Evolutionary conservation across 805 yeast species (phyloP), one percentile per base, ranked within the genome.

Genomic region (Starmerella scarabaei): DNA sequence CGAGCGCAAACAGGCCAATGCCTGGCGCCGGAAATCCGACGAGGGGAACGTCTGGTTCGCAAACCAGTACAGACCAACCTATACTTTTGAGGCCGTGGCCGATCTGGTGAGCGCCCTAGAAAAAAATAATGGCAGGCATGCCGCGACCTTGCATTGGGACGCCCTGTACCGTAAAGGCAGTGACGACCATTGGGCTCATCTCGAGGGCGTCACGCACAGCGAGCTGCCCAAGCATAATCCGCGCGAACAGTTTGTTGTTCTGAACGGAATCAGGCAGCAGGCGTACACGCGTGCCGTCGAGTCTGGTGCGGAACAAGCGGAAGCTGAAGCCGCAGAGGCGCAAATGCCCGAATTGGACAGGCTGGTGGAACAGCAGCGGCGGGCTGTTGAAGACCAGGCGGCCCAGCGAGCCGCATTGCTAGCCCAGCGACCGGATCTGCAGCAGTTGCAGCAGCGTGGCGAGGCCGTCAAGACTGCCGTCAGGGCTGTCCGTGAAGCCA

Each of bases 61-160:
- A 42, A 88, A 83, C 35, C 93, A 82, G 61, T 88, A 71, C 65
- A 73, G 95, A 55, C 96, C 96, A 20, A 76, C 91, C 0, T 82
- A 78, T 61, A 68, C 93, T 11, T 94, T 83, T 59, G 96, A 86
- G 59, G 80, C 95, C 1, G 84, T 83, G 21, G 82, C 94, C 5
- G 97, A 86, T 61, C 63, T 86, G 48, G 63, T 74, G 24, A 68
- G 74, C 37, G 77, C 77, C 9, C 64, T 79, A n/a, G 85, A 79
- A 41, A 78, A 75, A 45, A 66, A 77, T 45, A 16, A 19, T 7
- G 17, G 16, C 4, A 16, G 17, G 9, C 9, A 32, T 9, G 33
- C 12, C 16, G 21, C 33, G 9, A 7, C 9, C 18, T 6, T 11
- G 7, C 69, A 66, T 51, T 86, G 97, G 97, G 95, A 84, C 53